A percentile compares a stretch with the other conserved stretches of the same genome.
These are phyloP conservation scores for Oryza australiensis DNA, from an alignment of 176 grass and related monocot genomes.

Conservation along the genomic window DNA sequence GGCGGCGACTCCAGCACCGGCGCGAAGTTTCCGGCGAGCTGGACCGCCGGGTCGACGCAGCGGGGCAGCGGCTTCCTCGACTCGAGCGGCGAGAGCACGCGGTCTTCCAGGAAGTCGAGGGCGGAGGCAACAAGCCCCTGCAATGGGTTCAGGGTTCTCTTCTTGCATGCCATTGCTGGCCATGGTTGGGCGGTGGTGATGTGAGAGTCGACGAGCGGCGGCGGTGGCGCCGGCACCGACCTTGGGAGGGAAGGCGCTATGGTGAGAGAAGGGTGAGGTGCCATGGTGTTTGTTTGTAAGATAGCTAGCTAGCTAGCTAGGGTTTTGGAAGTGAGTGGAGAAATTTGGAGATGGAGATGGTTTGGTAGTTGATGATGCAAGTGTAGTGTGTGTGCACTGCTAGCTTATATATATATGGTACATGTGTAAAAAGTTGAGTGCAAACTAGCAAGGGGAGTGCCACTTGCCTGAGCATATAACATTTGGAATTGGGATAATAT, in stretches of 20 bases:
- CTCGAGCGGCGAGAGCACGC: background rate
- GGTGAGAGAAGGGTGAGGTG: background rate
- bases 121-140: background rate
- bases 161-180: no score
- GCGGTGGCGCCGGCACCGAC: no score
- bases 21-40: slow-evolving; percentile 50
- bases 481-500: no score
- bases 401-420: no score
- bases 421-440: no score
- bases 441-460: no score
- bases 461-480: no score
- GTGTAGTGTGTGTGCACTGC: no score
- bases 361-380: no score
- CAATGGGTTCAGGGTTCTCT: background rate
- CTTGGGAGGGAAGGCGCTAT: background rate
- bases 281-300: background rate
- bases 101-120: background rate
- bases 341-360: no score
- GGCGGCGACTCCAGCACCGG: slow-evolving; percentile 10
- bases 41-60: slow-evolving; percentile 39
- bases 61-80: slow-evolving; percentile 13
- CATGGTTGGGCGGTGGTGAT: background rate
- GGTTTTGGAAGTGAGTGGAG: no score
- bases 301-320: no score
- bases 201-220: background rate